These are phyloP conservation scores for Verticillium isaacii DNA, from an alignment of 2,329 filamentous ascomycete genomes.

Conservation along the genomic window DNA sequence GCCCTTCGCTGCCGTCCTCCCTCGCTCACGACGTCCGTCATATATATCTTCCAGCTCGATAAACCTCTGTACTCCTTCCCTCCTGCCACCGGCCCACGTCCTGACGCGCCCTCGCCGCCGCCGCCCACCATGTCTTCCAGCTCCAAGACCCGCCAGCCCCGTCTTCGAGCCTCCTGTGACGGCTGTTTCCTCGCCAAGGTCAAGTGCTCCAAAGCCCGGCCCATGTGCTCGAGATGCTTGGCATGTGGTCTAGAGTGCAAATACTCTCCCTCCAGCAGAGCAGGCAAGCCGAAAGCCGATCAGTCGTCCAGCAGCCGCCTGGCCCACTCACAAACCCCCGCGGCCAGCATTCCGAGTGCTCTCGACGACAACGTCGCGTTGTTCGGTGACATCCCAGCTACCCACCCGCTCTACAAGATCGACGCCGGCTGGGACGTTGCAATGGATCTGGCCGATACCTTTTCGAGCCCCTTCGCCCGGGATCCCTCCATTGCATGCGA, in stretches of 20 bases:
- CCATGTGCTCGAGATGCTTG: conserved; percentile 48
- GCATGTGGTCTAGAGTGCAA: conserved; percentile 43
- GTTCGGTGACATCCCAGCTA: conserved; percentile 19
- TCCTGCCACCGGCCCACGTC: neutral
- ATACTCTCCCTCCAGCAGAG: conserved; percentile 47
- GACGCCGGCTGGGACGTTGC: conserved; percentile 34
- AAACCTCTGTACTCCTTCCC: neutral
- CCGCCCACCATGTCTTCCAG: neutral
- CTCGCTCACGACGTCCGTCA: neutral
- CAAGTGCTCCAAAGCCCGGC: conserved; percentile 50
- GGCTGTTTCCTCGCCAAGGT: conserved; percentile 52
- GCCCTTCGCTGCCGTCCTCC: neutral
- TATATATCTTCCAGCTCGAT: neutral
- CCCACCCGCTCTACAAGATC: conserved; percentile 28
- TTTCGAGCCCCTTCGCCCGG: conserved; percentile 20
- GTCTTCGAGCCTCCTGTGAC: conserved; percentile 46
- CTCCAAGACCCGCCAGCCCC: conserved; percentile 31
- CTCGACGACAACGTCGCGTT: conserved; percentile 23
- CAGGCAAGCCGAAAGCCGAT: conserved; percentile 42
- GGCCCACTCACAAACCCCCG: conserved; percentile 11
- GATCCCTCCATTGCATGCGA: conserved; percentile 29
- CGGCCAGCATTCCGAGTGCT: conserved; percentile 17
- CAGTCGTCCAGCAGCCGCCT: conserved; percentile 10
- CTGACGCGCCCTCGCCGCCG: neutral
- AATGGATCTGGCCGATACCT: conserved; percentile 23